These are phyloP conservation scores for Ambispora gerdemannii DNA, from an alignment of 192 early-diverging fungal species.

Conservation along the genomic window DNA sequence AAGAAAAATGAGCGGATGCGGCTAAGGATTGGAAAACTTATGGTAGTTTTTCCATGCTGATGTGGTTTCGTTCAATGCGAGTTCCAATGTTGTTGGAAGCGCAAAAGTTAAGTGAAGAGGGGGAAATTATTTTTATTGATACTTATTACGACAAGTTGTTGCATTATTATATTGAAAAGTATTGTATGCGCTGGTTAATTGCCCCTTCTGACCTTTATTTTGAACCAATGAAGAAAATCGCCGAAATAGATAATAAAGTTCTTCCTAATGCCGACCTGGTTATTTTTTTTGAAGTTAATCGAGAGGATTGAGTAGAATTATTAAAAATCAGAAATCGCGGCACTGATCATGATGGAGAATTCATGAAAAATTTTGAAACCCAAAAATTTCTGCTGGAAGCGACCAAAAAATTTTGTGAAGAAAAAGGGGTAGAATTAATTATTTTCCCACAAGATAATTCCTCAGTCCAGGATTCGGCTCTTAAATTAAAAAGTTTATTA, in stretches of 20 bases:
- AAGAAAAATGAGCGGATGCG: constrained; percentile 21
- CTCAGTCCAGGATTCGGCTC: neutral
- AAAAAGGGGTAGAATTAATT: constrained; percentile 11
- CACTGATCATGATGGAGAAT: neutral
- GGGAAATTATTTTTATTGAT: constrained; percentile 9
- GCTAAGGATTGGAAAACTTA: constrained; percentile 19
- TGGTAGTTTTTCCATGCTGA: constrained; percentile 20
- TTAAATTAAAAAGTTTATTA: constrained; percentile 2
- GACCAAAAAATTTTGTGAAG: constrained; percentile 2
- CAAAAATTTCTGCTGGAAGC: constrained; percentile 18
- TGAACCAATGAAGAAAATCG: neutral
- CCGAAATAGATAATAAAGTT: constrained; percentile 10
- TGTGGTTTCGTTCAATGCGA: constrained; percentile 14
- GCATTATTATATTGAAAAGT: constrained; percentile 16
- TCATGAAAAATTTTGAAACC: constrained; percentile 10
- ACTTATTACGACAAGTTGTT: constrained; percentile 14
- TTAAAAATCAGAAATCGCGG: neutral
- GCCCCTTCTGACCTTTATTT: constrained; percentile 7
- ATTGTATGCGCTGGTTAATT: constrained; percentile 17
- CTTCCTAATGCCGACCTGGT: neutral
- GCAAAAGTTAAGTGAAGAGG: constrained; percentile 15
- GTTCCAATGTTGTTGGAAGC: constrained; percentile 16
- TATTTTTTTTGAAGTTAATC: constrained; percentile 12
- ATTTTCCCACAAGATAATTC: constrained; percentile 18
- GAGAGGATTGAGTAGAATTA: neutral